Base-by-base conservation (phyloP, 2,329 filamentous ascomycete species). In the Leptographium flavum region DNA sequence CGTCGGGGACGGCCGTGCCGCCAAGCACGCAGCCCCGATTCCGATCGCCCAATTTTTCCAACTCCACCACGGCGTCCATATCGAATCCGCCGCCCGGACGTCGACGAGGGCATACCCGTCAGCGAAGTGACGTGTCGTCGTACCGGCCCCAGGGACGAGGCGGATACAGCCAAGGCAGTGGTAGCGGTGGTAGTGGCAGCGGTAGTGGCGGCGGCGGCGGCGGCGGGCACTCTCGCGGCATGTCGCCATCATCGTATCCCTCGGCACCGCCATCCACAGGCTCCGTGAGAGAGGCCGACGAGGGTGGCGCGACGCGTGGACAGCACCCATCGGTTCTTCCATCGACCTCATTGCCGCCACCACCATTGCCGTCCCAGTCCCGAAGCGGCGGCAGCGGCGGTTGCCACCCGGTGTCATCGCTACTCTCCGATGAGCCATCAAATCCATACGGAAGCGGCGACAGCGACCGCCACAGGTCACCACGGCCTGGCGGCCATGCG, bases 61-160 rank as follows among this genome's bases (percentile, higher is more conserved):
- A 68, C 45, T 45, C 54, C 43, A 50, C 53, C 22, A 67, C 68
- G 42, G 65, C 70, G 48, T 69, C 71, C 17, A 65, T 69, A 5
- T 63, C 70, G 36, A 74, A 73, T 46, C 71, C 71, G 3, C 69
- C 69, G 21, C 67, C 67, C 9, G 65, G 67, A 52, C 70, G 74
- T 58, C 68, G 73, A 50, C 66, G 72, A 50, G 73, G 71, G 39
- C 79, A 83, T 57, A 74, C 72, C 39, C 71, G 81, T 51, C 75
- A 80, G 54, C 70, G 72, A 55, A 84, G 79, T 60, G 80, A 83
- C 56, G 59, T 76, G 48, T 78, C 76, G 6, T 65, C 66, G 10
- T 67, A 70, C 50, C 61, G 67, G 39, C 60, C 62, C 13, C 53
- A 56, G 15, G 27, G 43, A 5, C 9, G 30, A 25, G 37, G 36